phyloP scores from a whole-genome alignment of 345 rosid species.

The Pseudoturritis turrita region DNA sequence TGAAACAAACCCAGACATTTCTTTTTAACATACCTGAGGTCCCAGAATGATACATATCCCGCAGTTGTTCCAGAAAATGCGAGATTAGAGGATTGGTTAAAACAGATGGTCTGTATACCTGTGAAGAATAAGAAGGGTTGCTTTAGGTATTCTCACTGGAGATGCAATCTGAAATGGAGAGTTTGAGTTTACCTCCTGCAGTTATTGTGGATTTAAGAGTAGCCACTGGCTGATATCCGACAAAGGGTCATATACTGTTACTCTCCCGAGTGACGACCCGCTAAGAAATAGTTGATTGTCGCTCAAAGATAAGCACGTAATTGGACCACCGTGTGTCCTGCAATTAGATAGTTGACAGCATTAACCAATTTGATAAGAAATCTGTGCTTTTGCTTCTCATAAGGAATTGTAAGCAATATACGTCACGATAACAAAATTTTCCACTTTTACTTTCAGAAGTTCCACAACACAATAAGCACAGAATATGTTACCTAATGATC shows the following conservation, averaged over 20 bases:
- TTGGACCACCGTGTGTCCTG: constrained; percentile 76
- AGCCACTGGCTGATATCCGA: constrained; percentile 58
- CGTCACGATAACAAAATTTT: background rate
- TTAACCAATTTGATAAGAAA: background rate
- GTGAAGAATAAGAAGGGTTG: constrained; percentile 21
- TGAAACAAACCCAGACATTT: background rate
- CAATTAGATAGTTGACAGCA: constrained; percentile 15
- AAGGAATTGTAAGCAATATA: background rate
- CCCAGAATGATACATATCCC: constrained; percentile 81
- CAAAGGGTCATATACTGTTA: constrained; percentile 57
- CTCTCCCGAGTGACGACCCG: constrained; percentile 73
- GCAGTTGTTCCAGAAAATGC: constrained; percentile 72
- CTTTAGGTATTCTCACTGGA: background rate
- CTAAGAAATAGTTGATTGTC: constrained; percentile 64
- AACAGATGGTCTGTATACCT: constrained; percentile 72
- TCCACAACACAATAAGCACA: background rate
- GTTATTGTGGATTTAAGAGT: constrained; percentile 55
- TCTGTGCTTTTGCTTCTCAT: background rate
- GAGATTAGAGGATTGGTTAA: constrained; percentile 52
- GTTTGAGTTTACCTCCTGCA: constrained; percentile 44
- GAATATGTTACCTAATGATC: constrained; percentile 54
- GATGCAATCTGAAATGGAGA: background rate
- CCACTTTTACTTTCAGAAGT: background rate
- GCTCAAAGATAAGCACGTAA: constrained; percentile 67
- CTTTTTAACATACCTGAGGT: constrained; percentile 54